Evolutionary conservation across 2,329 filamentous ascomycete species (phyloP).

Genomic region (Xylaria sp.): DNA sequence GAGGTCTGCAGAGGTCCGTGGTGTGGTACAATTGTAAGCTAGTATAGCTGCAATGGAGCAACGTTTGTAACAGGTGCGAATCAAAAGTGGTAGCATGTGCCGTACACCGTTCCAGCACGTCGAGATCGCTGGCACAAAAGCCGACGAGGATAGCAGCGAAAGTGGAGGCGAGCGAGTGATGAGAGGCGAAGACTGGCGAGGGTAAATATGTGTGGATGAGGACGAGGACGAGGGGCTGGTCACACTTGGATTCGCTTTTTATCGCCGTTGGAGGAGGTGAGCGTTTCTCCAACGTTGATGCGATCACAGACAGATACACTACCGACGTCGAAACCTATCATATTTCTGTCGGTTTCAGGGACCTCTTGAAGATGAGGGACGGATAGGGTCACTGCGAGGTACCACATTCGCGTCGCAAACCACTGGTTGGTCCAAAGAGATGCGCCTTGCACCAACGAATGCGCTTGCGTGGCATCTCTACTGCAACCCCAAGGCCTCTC

Average conservation of each 20-base stretch:
- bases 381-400: conserved; percentile 14
- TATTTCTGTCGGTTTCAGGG: not conserved
- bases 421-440: conserved; percentile 22
- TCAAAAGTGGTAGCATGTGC: conserved; percentile 20
- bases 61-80: conserved; percentile 18
- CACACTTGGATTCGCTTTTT: conserved; percentile 16
- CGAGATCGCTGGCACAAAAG: conserved; percentile 17
- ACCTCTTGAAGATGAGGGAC: conserved; percentile 7
- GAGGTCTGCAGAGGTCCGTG: conserved; percentile 15
- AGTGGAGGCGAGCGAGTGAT: conserved; percentile 4
- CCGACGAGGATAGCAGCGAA: conserved; percentile 4
- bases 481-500: conserved; percentile 24
- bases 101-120: conserved; percentile 21
- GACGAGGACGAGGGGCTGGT: not conserved
- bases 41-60: conserved; percentile 13
- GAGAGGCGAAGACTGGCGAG: conserved; percentile 14
- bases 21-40: conserved; percentile 7
- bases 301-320: conserved; percentile 5
- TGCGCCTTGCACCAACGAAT: conserved; percentile 22
- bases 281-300: conserved; percentile 25
- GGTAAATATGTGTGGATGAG: not conserved
- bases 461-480: conserved; percentile 19
- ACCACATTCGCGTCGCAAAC: conserved; percentile 15
- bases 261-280: conserved; percentile 6
- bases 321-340: conserved; percentile 10